Evolutionary conservation across 257 asterid genomes (phyloP).

Genomic region (Solanum megistacrolobum): DNA sequence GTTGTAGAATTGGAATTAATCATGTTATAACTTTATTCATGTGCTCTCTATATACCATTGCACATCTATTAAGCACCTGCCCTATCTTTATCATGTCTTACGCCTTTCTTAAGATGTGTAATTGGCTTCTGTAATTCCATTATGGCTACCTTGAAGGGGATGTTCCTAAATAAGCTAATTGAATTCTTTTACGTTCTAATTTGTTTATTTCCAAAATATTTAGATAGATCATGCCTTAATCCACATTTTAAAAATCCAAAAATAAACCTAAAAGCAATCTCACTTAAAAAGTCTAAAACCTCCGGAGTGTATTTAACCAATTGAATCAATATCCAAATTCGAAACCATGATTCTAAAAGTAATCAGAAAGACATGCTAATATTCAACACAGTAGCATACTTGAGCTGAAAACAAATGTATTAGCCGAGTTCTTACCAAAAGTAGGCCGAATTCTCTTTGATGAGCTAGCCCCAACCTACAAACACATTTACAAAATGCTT

Average conservation of each 20-base stretch:
- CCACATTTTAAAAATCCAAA: background rate
- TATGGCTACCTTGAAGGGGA: background rate
- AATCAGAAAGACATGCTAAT: background rate
- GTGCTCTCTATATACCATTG: background rate
- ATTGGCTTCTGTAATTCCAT: background rate
- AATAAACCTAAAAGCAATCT: background rate
- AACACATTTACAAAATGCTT: background rate
- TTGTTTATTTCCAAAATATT: background rate
- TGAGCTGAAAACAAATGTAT: background rate
- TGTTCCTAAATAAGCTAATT: background rate
- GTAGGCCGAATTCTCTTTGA: slow-evolving; percentile 55
- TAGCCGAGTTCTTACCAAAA: slow-evolving; percentile 32
- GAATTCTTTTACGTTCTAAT: background rate
- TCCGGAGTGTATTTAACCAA: background rate
- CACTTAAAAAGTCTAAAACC: background rate
- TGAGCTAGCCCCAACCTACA: slow-evolving; percentile 57
- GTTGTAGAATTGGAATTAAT: background rate
- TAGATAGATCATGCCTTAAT: background rate
- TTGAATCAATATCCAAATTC: background rate
- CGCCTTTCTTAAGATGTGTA: background rate
- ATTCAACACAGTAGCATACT: background rate
- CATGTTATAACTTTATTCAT: background rate
- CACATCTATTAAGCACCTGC: background rate
- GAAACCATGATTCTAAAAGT: background rate
- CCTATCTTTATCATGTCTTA: background rate